Base-by-base conservation (phyloP, 257 asterid genomes). In the Cordia subcordata region DNA sequence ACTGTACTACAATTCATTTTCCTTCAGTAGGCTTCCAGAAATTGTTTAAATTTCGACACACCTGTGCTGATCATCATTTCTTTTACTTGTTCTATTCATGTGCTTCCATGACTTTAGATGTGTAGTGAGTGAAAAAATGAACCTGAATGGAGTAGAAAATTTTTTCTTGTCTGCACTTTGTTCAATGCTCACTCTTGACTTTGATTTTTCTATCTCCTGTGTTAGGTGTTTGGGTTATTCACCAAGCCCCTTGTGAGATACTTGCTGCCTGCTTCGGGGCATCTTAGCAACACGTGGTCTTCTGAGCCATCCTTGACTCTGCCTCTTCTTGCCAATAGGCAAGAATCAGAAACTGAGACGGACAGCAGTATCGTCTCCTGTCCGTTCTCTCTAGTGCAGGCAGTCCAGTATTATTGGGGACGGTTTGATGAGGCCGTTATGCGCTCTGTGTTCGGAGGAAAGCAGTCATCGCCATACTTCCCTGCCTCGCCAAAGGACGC, bases 401-500 rank as follows among this genome's bases (percentile, higher is more conserved):
- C 78, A 1, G 74, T 86, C 60, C 92, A 86, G 39, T 55, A 68
- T 51, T 78, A 77, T 45, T 84, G 97, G 95, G 79, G 87, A 60
- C 71, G 46, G 42, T 77, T 89, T n/a, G 95, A 89, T 6, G 47
- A 79, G 49, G 56, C 79, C 10, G 74, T 60, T 47, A 82, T 89
- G 97, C 81, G 84, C 0, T 94, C 85, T 0, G 77, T 80, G 18
- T 89, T 89, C 8, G 94, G 96, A 18, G 68, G 96, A 66, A 66
- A 71, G n/a, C n/a, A n/a, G n/a, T n/a, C n/a, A n/a, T n/a, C 6
- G 35, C 35, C 35, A 27, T 1, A 27, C 35, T 3, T 27, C 35
- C 71, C 71, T 0, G 76, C 35, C 35, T 73, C 72, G n/a, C 68
- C 74, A 3, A 57, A 47, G 47, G 85, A 75, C 62, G 59, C 32